These are phyloP conservation scores for Venturia carpophila DNA, from an alignment of 2,329 filamentous ascomycete genomes.

Conservation along the genomic window DNA sequence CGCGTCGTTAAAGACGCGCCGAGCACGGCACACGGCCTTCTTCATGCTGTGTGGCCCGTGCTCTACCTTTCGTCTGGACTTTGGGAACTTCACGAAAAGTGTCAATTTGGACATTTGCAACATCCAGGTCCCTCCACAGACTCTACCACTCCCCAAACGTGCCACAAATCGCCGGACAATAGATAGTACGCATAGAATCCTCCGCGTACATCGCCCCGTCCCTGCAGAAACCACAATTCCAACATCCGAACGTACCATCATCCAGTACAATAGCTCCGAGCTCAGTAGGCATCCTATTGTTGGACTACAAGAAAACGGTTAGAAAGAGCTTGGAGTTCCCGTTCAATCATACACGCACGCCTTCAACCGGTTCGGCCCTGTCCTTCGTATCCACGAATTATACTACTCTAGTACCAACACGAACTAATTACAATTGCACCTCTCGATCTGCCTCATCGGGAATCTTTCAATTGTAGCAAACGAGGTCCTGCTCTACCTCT, in stretches of 20 bases:
- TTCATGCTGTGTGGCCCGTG: background rate
- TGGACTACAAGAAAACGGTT: background rate
- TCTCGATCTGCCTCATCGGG: too few species aligned
- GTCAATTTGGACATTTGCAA: background rate
- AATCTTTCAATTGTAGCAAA: too few species aligned
- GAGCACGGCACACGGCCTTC: background rate
- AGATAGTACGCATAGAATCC: background rate
- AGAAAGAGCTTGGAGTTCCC: background rate
- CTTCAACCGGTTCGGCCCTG: too few species aligned
- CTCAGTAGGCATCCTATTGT: background rate
- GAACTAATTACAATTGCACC: too few species aligned
- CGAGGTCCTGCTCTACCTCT: too few species aligned
- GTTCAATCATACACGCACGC: too few species aligned
- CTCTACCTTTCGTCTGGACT: background rate
- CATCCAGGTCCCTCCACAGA: too few species aligned
- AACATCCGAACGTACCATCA: background rate
- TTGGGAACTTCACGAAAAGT: conserved; percentile 3
- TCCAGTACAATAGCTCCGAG: background rate
- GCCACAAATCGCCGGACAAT: background rate
- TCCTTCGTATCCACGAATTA: too few species aligned
- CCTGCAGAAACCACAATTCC: background rate
- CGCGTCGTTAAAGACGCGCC: conserved; percentile 7
- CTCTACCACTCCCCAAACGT: background rate
- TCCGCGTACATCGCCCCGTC: background rate
- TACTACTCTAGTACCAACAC: too few species aligned